Evolutionary conservation across 768 basidiomycete genomes (phyloP).

Genomic region (Kwoniella dejecticola): DNA sequence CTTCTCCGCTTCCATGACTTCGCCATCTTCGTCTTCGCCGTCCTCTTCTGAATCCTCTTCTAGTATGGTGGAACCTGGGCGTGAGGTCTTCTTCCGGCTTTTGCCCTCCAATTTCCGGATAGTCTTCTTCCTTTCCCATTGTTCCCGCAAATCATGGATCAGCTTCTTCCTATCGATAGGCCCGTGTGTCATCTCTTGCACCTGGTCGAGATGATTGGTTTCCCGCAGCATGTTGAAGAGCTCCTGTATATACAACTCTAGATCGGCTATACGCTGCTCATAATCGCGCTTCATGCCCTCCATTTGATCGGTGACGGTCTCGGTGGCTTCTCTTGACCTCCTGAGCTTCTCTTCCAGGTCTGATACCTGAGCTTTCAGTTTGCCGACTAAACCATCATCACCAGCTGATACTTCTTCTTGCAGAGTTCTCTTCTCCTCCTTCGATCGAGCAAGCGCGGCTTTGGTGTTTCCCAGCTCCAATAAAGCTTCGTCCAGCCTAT

Average conservation of each 20-base stretch:
- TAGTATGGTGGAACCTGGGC: conserved; percentile 5
- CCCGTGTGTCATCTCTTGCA: conserved; percentile 66
- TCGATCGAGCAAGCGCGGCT: conserved; percentile 59
- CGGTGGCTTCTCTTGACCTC: conserved; percentile 75
- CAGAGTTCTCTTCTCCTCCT: conserved; percentile 76
- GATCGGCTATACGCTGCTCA: conserved; percentile 81
- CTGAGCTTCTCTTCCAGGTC: conserved; percentile 75
- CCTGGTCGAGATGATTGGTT: conserved; percentile 69
- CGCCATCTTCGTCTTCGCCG: conserved; percentile 51
- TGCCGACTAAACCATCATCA: conserved; percentile 78
- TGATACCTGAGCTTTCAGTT: conserved; percentile 70
- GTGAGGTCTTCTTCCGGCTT: background rate
- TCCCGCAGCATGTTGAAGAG: conserved; percentile 91
- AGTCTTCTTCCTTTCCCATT: conserved; percentile 52
- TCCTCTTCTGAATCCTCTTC: conserved; percentile 29
- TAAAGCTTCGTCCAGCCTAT: conserved; percentile 74
- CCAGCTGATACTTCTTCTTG: conserved; percentile 80
- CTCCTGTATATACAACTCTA: conserved; percentile 90
- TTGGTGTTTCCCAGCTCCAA: conserved; percentile 74
- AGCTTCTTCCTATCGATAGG: conserved; percentile 78
- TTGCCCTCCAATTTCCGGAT: conserved; percentile 48
- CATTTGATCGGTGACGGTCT: conserved; percentile 73
- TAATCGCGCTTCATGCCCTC: conserved; percentile 75
- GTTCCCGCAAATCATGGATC: conserved; percentile 60
- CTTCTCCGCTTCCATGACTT: conserved; percentile 51